These are phyloP conservation scores for Phytophthora meadii DNA, from an alignment of 352 stramenopile species.

Conservation along the genomic window DNA sequence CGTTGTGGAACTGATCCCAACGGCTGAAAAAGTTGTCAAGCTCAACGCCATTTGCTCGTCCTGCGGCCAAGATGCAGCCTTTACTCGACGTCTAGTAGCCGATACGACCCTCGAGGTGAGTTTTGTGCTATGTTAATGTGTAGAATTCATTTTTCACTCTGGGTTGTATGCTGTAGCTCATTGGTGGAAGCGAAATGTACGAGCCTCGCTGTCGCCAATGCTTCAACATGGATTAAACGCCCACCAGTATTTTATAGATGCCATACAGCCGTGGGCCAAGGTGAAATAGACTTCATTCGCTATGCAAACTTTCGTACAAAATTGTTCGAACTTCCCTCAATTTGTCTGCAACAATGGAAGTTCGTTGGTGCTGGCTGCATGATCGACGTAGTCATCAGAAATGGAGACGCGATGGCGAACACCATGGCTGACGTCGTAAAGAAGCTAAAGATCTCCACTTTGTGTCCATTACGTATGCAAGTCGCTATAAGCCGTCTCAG, in stretches of 20 bases:
- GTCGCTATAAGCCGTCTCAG: too few relatives aligned
- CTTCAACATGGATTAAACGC: slow-evolving; percentile 49
- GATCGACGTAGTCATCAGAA: too few relatives aligned
- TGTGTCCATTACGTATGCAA: too few relatives aligned
- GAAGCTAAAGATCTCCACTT: too few relatives aligned
- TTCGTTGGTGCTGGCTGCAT: too few relatives aligned
- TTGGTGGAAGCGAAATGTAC: slow-evolving; percentile 82
- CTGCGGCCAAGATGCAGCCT: slow-evolving; percentile 83
- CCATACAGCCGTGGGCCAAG: slow-evolving; percentile 11
- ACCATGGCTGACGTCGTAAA: too few relatives aligned
- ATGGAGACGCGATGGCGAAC: too few relatives aligned
- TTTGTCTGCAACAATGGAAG: too few relatives aligned
- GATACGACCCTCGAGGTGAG: slow-evolving; percentile 76
- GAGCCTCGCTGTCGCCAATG: slow-evolving; percentile 82
- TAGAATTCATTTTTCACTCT: neutral
- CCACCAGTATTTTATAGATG: slow-evolving; percentile 32
- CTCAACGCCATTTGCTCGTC: slow-evolving; percentile 85
- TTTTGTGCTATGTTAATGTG: neutral
- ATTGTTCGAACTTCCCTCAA: too few relatives aligned
- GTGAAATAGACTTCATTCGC: neutral
- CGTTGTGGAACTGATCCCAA: slow-evolving; percentile 76
- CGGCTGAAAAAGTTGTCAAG: slow-evolving; percentile 83
- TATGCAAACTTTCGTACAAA: too few relatives aligned
- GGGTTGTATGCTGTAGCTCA: slow-evolving; percentile 50
- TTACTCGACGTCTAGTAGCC: slow-evolving; percentile 74